Evolutionary conservation across 352 stramenopile species (phyloP), one percentile per base, ranked within the genome.

Genomic region (Pythium volutum): DNA sequence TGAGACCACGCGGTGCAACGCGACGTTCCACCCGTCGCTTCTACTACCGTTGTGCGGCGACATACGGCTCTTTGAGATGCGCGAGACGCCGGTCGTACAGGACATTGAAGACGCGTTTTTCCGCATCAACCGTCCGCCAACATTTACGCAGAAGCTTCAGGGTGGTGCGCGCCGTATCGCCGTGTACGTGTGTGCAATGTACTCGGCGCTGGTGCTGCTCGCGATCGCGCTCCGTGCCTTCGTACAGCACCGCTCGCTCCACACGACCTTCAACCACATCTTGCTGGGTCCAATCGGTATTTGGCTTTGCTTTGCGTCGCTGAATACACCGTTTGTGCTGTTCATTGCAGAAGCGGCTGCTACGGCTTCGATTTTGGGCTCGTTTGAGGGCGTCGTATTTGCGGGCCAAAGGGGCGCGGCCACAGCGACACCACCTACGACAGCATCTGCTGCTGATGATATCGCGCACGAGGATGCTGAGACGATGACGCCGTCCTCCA

Each of bases 61-160:
- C 56, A 95, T 95, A 82, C 79, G 85, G 16, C 73, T 95, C n/a
- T 93, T 91, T 45, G 72, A 83, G 47, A 89, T 95, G 84, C 67
- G 80, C 59, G 84, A 95, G 76, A 95, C 86, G 20, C 86, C 86
- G 0, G 81, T 93, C 31, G 62, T 92, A 20, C 67, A 81, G 15
- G 84, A 95, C 60, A 87, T 95, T 49, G 69, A 90, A 50, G 74
- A 93, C 58, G 81, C 84, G 18, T 76, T 95, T 39, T 91, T 88
- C 64, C 72, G 74, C 4, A 91, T 93, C 55, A 76, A 77, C 10
- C 74, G 86, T 0, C 86, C 86, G 0, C 49, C 72, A 29, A 93
- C 86, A 11, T 84, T 74, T n/a, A 90, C 84, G 10, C 82, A 93
- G 50, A 93, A 89, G 59, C 73, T 93, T 3, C 81, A 91, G 48